Evolutionary conservation across 306 rosid species (phyloP), one percentile per base, ranked within the genome.

Genomic region (Vachellia pachyceras): DNA sequence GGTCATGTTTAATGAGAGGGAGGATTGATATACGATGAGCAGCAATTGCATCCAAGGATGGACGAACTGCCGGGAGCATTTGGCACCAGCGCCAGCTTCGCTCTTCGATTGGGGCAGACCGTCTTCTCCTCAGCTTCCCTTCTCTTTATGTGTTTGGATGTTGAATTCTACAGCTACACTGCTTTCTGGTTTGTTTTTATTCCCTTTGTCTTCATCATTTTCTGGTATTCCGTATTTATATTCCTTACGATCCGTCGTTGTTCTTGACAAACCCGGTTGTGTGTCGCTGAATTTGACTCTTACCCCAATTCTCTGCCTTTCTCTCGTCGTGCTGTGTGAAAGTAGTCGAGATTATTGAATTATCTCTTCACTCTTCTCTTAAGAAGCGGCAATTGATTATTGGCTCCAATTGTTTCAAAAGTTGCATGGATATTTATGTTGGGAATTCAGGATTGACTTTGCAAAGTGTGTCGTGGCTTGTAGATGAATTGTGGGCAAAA

Each of bases 71-170:
- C 97, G 4, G 99, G 99, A 42, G 89, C 96, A 35, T 89, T 95
- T 88, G 99, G 99, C 68, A 93, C 92, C 29, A 93, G 97, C 79
- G 94, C 98, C 72, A 92, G 99, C 86, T 90, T 93, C 81, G 97
- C 97, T 82, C 94, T 95, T 82, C 90, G 98, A 13, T 81, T 95
- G 83, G 99, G 99, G 10, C 99, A 95, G 86, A 84, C 92, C 41
- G 87, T 92, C 10, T 92, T 95, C 82, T 91, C 98, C 77, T 86
- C 92, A 4, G 93, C 98, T 36, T 92, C 99, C 20, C 98, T 95
- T 82, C 87, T 93, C 83, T 91, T 91, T 54, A 93, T 95, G 99
- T 95, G 94, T 67, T 77, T 93, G 77, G 92, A 81, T 25, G 84
- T 90, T 12, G 92, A 88, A 76, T 93, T 95, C 94, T 95, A 88